These are phyloP conservation scores for Stephanodiscus triporus DNA, from an alignment of 108 stramenopile species.

Conservation along the genomic window DNA sequence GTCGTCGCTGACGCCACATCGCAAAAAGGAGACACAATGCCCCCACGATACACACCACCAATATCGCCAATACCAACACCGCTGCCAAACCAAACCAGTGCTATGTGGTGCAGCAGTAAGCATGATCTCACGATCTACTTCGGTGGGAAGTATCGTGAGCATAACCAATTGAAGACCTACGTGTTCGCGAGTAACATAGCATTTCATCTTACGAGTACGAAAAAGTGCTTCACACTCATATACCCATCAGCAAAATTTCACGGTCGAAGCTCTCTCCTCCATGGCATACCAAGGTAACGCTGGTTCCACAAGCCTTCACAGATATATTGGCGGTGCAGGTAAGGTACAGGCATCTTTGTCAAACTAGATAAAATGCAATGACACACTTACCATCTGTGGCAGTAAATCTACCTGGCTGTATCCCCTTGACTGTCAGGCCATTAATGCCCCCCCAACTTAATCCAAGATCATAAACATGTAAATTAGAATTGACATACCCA, in stretches of 20 bases:
- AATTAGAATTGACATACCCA: conserved; percentile 68
- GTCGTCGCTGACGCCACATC: not conserved
- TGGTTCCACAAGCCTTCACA: conserved; percentile 83
- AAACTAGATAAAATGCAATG: not conserved
- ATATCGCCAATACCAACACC: too few species aligned
- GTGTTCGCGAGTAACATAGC: too few species aligned
- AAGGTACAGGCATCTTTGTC: not conserved
- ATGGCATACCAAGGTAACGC: conserved; percentile 46
- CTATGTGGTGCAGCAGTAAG: too few species aligned
- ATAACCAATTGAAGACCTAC: too few species aligned
- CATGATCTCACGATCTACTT: too few species aligned
- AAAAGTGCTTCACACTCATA: not conserved
- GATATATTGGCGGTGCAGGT: not conserved
- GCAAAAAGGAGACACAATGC: too few species aligned
- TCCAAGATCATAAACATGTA: conserved; percentile 70
- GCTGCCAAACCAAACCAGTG: too few species aligned
- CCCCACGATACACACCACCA: too few species aligned
- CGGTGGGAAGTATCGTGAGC: too few species aligned
- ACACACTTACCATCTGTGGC: conserved; percentile 55
- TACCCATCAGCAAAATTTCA: not conserved
- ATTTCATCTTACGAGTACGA: too few species aligned
- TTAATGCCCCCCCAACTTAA: conserved; percentile 89
- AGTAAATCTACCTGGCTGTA: conserved; percentile 80
- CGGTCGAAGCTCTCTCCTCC: conserved; percentile 37
- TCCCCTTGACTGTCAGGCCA: conserved; percentile 79